These are phyloP conservation scores for Aspergillus costaricaensis DNA, from an alignment of 2,329 filamentous ascomycete species.

Conservation along the genomic window DNA sequence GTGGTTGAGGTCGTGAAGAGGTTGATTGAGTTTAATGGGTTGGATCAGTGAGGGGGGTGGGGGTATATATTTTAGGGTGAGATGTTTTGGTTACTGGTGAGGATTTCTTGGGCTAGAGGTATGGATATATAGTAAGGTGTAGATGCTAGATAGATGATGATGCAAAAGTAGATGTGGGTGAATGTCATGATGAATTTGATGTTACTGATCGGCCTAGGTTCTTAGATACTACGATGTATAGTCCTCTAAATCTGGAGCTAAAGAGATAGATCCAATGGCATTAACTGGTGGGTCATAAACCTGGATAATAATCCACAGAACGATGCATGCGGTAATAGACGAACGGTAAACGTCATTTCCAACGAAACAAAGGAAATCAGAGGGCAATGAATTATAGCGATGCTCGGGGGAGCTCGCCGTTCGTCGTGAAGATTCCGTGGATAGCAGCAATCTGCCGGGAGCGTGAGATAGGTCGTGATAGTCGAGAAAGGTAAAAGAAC, in stretches of 20 bases:
- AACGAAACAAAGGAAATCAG: slow-evolving; percentile 14
- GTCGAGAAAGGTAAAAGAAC: background rate
- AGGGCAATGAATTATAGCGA: slow-evolving; percentile 2
- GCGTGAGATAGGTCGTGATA: background rate
- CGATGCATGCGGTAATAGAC: slow-evolving; percentile 19
- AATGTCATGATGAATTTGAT: background rate
- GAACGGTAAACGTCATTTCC: slow-evolving; percentile 16
- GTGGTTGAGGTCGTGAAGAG: slow-evolving; percentile 76
- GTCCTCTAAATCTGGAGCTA: background rate
- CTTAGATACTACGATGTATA: too few species aligned
- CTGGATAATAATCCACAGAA: slow-evolving; percentile 26
- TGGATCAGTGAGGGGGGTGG: slow-evolving; percentile 58
- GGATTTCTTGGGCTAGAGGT: background rate
- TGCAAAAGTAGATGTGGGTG: background rate
- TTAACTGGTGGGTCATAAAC: slow-evolving; percentile 23
- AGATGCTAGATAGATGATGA: background rate
- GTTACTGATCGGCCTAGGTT: background rate
- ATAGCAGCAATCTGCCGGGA: background rate
- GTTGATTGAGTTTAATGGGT: slow-evolving; percentile 85
- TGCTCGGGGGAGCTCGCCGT: slow-evolving; percentile 3
- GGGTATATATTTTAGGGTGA: slow-evolving; percentile 1
- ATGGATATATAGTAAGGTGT: background rate
- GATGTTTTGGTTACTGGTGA: background rate
- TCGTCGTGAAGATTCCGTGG: slow-evolving; percentile 2
- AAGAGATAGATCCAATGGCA: slow-evolving; percentile 24